These are phyloP conservation scores for Seiridium cupressi DNA, from an alignment of 2,329 filamentous ascomycete genomes.

Conservation along the genomic window DNA sequence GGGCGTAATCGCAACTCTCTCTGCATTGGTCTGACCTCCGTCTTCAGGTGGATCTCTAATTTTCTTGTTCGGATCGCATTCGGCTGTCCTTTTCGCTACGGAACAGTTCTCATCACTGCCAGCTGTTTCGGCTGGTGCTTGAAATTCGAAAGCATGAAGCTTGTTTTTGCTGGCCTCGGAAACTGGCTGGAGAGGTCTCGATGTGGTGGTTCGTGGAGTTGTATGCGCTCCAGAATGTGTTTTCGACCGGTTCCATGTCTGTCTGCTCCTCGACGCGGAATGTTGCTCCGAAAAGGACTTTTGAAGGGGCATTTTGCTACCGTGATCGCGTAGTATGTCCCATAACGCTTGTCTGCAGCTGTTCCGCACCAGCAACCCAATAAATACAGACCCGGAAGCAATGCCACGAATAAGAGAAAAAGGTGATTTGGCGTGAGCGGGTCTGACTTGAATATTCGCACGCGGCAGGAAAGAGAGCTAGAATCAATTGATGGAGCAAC, in stretches of 20 bases:
- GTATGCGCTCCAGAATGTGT: constrained; percentile 42
- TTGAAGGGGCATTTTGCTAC: constrained; percentile 35
- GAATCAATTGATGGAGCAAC: not conserved
- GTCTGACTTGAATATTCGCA: too few relatives aligned
- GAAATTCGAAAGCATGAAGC: constrained; percentile 56
- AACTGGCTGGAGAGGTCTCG: constrained; percentile 43
- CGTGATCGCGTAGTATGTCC: not conserved
- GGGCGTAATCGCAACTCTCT: constrained; percentile 43
- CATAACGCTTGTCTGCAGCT: not conserved
- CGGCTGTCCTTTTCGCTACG: not conserved
- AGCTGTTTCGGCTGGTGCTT: constrained; percentile 29
- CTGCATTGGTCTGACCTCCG: constrained; percentile 12
- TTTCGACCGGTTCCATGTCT: constrained; percentile 53
- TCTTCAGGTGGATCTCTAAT: constrained; percentile 14
- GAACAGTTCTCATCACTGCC: constrained; percentile 14
- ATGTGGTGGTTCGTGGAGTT: constrained; percentile 11
- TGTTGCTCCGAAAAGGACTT: constrained; percentile 40
- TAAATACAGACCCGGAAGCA: not conserved
- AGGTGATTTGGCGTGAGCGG: not conserved
- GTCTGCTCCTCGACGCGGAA: constrained; percentile 25
- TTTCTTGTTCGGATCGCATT: not conserved
- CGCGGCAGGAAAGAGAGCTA: not conserved
- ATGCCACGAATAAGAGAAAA: not conserved
- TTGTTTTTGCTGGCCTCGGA: constrained; percentile 61
- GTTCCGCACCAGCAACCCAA: too few relatives aligned